A percentile compares a stretch with the other conserved stretches of the same genome.
These are phyloP conservation scores for Fomitiporia mediterranea DNA, from an alignment of 1,284 basidiomycete species.

Conservation along the genomic window DNA sequence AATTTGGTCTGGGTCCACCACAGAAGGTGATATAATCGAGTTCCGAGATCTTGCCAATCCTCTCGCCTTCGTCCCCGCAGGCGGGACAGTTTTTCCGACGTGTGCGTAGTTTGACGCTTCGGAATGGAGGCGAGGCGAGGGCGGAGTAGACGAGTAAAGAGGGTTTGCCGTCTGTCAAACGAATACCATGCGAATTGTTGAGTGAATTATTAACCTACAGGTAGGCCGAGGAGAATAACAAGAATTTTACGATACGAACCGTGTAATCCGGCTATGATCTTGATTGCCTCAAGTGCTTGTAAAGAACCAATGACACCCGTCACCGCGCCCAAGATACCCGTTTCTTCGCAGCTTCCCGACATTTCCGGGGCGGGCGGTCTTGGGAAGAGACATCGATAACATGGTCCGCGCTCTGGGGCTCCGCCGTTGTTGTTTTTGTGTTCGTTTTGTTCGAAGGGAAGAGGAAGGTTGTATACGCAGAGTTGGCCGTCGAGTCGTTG, in stretches of 20 bases:
- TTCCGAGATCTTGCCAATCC: constrained; percentile 42
- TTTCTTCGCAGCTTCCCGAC: constrained; percentile 81
- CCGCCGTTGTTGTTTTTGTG: neutral
- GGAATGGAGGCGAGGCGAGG: constrained; percentile 66
- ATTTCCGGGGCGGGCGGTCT: constrained; percentile 58
- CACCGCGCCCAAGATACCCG: constrained; percentile 86
- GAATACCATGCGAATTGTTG: neutral
- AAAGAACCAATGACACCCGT: constrained; percentile 89
- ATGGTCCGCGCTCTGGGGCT: constrained; percentile 59
- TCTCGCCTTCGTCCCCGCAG: constrained; percentile 49
- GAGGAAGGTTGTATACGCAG: constrained; percentile 67
- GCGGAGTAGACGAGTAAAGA: constrained; percentile 72
- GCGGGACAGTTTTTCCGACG: constrained; percentile 59
- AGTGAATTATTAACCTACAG: too few relatives aligned
- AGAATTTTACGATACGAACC: constrained; percentile 51
- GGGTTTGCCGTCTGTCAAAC: constrained; percentile 48
- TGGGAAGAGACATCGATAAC: constrained; percentile 94
- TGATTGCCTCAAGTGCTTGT: constrained; percentile 89
- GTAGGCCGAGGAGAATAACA: constrained; percentile 9
- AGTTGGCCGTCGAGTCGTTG: constrained; percentile 91
- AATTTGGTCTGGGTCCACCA: constrained; percentile 62
- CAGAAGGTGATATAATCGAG: constrained; percentile 79
- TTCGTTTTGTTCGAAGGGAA: neutral
- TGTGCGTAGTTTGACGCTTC: constrained; percentile 74
- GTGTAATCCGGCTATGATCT: constrained; percentile 68